These are phyloP conservation scores for Penicillium thymicola DNA, from an alignment of 2,329 filamentous ascomycete species.

Conservation along the genomic window DNA sequence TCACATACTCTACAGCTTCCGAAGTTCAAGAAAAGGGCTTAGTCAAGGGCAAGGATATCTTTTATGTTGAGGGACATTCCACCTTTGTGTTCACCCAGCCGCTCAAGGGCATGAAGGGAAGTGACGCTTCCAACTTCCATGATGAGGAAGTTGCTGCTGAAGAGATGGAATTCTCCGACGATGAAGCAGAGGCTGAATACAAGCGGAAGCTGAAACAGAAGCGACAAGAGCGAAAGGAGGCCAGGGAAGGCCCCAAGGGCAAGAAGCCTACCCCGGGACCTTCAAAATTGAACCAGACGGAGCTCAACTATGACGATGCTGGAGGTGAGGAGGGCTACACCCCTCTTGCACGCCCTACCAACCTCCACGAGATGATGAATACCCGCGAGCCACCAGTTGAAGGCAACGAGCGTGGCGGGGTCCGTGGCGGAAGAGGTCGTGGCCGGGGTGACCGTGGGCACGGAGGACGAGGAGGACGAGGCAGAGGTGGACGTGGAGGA, in stretches of 20 bases:
- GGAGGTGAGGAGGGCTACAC: constrained; percentile 58
- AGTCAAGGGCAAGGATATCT: constrained; percentile 67
- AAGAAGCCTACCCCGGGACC: constrained; percentile 37
- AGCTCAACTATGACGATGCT: constrained; percentile 66
- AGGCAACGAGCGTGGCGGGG: constrained; percentile 34
- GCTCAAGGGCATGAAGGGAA: constrained; percentile 75
- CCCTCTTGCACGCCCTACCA: constrained; percentile 65
- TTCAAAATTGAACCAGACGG: constrained; percentile 40
- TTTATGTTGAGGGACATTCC: constrained; percentile 75
- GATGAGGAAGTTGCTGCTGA: constrained; percentile 86
- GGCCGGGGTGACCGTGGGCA: constrained; percentile 43
- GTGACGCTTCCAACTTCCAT: constrained; percentile 90
- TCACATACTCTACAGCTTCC: constrained; percentile 67
- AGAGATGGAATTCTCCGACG: constrained; percentile 93
- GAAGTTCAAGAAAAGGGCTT: constrained; percentile 67
- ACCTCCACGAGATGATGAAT: constrained; percentile 54
- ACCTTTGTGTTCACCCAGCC: constrained; percentile 83
- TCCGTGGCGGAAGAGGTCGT: constrained; percentile 49
- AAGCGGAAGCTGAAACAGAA: constrained; percentile 68
- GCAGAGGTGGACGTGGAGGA: constrained; percentile 34
- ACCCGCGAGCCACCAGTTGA: constrained; percentile 38
- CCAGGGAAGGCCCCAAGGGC: constrained; percentile 42
- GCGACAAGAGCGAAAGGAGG: constrained; percentile 54
- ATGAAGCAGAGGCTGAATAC: constrained; percentile 86
- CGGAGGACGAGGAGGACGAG: constrained; percentile 37